phyloP scores from a whole-genome alignment of 2,329 filamentous ascomycete species.

The Fusarium praegraminearum region DNA sequence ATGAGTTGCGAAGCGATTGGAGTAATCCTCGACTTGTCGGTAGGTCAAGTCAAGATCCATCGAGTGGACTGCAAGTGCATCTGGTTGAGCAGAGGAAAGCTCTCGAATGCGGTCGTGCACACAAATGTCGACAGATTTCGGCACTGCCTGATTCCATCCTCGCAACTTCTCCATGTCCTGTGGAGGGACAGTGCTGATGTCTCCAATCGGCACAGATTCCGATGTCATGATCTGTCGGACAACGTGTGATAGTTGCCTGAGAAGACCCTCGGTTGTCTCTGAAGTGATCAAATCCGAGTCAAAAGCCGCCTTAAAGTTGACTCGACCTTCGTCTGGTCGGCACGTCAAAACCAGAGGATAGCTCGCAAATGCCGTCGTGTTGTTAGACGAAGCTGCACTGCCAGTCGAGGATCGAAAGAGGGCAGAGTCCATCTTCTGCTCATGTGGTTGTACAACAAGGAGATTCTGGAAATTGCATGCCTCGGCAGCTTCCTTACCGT shows the following conservation, averaged over 20 bases:
- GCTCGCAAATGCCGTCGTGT: neutral
- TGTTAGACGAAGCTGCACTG: neutral
- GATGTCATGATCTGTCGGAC: neutral
- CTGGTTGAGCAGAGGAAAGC: neutral
- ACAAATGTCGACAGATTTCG: neutral
- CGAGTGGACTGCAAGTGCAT: neutral
- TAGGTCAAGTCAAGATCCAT: neutral
- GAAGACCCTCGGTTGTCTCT: neutral
- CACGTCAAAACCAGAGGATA: constrained; percentile 1
- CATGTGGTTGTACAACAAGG: constrained; percentile 4
- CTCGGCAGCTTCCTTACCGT: neutral
- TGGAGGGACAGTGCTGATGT: neutral
- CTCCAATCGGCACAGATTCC: neutral
- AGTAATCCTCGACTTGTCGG: neutral
- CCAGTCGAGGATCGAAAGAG: neutral
- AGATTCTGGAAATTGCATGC: constrained; percentile 17
- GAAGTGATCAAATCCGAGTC: neutral
- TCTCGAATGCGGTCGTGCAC: neutral
- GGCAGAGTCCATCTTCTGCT: neutral
- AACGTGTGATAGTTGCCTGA: neutral
- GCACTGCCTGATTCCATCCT: neutral
- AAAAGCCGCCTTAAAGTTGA: neutral
- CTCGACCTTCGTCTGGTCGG: neutral
- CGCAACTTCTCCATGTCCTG: neutral
- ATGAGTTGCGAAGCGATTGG: neutral